A percentile compares a stretch with the other conserved stretches of the same genome.
Conservation (phyloP, 2,329 filamentous ascomycete genomes). For the Ascomycota sp. region DNA sequence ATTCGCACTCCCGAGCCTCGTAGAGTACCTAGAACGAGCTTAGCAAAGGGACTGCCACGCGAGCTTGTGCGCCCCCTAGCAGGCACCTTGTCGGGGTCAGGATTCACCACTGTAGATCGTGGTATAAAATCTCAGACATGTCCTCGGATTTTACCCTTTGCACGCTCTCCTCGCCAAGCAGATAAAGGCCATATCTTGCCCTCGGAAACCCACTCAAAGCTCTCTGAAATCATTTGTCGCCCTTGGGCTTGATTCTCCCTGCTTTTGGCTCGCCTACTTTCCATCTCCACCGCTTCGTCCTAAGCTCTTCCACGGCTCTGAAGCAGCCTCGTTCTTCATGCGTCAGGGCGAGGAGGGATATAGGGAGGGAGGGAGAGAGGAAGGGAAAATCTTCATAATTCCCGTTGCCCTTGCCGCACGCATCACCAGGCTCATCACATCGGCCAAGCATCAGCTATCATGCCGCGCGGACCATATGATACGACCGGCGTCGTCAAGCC, state of each 20-base stretch:
- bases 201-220: background rate
- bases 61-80: conserved; percentile 3
- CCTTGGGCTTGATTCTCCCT: background rate
- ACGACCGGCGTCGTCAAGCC: conserved; percentile 17
- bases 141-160: conserved; percentile 2
- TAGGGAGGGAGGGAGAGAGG: too few relatives aligned
- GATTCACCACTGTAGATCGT: conserved; percentile 1
- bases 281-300: background rate
- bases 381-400: background rate
- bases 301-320: background rate
- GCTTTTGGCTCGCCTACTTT: background rate
- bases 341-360: too few relatives aligned
- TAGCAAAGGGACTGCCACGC: conserved; percentile 5
- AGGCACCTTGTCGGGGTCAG: conserved; percentile 1
- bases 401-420: background rate
- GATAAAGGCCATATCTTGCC: background rate
- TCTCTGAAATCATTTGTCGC: too few relatives aligned
- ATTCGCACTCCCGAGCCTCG: background rate
- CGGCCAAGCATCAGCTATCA: conserved; percentile 5
- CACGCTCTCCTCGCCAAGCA: background rate
- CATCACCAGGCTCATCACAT: conserved; percentile 1
- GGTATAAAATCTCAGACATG: conserved; percentile 5
- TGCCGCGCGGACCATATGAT: conserved; percentile 17
- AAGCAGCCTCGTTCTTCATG: too few relatives aligned
- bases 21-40: conserved; percentile 1